These are phyloP conservation scores for Boletus edulis DNA, from an alignment of 768 basidiomycete species.

Conservation along the genomic window DNA sequence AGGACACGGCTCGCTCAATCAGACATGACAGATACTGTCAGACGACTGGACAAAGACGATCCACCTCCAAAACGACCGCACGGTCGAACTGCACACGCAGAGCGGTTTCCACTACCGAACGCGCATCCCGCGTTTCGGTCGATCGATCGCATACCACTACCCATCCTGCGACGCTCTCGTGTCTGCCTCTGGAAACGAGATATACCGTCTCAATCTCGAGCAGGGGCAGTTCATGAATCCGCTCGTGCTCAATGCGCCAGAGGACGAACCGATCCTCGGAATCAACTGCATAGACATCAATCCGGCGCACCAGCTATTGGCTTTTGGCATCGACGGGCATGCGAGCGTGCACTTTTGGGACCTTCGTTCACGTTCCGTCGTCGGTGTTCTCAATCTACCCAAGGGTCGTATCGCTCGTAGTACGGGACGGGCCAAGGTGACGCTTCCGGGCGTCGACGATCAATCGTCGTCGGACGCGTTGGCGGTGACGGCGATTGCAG, in stretches of 20 bases:
- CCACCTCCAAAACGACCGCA: slow-evolving; percentile 95
- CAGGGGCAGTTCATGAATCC: slow-evolving; percentile 92
- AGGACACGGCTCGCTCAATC: not conserved
- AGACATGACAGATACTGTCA: slow-evolving; percentile 69
- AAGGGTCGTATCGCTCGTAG: slow-evolving; percentile 46
- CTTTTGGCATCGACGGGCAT: slow-evolving; percentile 84
- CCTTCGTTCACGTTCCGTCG: slow-evolving; percentile 73
- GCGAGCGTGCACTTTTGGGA: slow-evolving; percentile 97
- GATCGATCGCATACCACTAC: slow-evolving; percentile 89
- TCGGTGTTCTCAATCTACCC: slow-evolving; percentile 69
- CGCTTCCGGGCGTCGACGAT: slow-evolving; percentile 35
- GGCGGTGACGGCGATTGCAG: slow-evolving; percentile 80
- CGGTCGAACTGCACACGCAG: slow-evolving; percentile 91
- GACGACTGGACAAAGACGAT: slow-evolving; percentile 99
- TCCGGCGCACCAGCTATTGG: slow-evolving; percentile 84
- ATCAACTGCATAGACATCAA: slow-evolving; percentile 94
- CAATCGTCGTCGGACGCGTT: slow-evolving; percentile 33
- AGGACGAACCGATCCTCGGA: slow-evolving; percentile 62
- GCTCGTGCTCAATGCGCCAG: slow-evolving; percentile 53
- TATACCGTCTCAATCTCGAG: slow-evolving; percentile 93
- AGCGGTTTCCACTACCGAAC: slow-evolving; percentile 90
- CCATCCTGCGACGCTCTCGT: slow-evolving; percentile 91
- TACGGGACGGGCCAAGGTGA: slow-evolving; percentile 31
- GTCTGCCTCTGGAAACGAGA: slow-evolving; percentile 79
- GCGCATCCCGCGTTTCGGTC: slow-evolving; percentile 92